Evolutionary conservation across 495 filamentous ascomycete species (phyloP), one percentile per base, ranked within the genome.

Genomic region (Xylaria curta): DNA sequence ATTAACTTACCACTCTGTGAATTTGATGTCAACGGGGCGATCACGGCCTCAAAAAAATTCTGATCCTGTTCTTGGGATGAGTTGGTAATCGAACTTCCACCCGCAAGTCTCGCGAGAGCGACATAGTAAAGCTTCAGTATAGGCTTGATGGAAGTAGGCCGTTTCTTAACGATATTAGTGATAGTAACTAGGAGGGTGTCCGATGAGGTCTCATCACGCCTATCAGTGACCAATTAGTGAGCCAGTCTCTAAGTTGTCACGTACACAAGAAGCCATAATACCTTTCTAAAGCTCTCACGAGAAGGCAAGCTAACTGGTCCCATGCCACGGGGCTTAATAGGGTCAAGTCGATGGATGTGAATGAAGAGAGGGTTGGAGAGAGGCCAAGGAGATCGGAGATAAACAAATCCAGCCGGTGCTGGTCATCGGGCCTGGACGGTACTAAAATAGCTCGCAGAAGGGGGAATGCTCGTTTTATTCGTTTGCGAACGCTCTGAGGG

Each of bases 391-490:
- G 74, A 66, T 85, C 82, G n/a, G 70, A 67, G 60, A 79, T 75
- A 42, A 86, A 75, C 33, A 78, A 46, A 54, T 75, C 76, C 31
- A 85, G 61, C 17, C 83, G 80, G 19, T 60, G 73, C 19, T 78
- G 76, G 72, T 86, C 84, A 33, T 81, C 79, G 9, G 66, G 13
- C 46, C 49, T 38, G 2, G 66, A 73, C 8, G 77, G 69, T 2
- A 82, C 75, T 69, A 80, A 82, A 47, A 77, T 54, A 17, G 77
- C 71, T 31, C 83, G 70, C 8, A 85, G 49, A 28, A 85, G 76
- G 56, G 81, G 81, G 3, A 80, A 66, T 26, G 81, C 82, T 46
- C 68, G 66, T 38, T 67, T 51, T 17, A 80, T 72, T 67, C 82
- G 80, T 70, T 67, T 68, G n/a, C 71, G 63, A 21, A 56, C 31